Evolutionary conservation across 1,284 basidiomycete species (phyloP), one percentile per base, ranked within the genome.

Genomic region (Puccinia triticina): DNA sequence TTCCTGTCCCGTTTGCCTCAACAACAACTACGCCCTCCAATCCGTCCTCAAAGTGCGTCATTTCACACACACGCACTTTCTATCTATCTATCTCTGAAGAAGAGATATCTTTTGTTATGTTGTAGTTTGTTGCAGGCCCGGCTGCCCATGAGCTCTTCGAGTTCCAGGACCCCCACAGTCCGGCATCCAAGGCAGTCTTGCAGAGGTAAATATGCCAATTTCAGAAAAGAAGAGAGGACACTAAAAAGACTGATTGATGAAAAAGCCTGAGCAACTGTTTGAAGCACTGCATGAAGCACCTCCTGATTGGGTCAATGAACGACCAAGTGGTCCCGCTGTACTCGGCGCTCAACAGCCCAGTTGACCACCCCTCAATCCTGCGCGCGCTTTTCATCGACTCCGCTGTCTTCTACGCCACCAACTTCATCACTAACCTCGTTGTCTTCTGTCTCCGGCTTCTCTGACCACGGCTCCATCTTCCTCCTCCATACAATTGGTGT

Each of bases 71-170:
- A n/a, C n/a, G n/a, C n/a, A n/a, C 16, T 43, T 59, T n/a, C 23
- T 61, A 32, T 40, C 29, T 29, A 46, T 14, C 14, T 67, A 18
- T 23, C 43, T 46, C 16, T 26, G 4, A 40, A 11, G 37, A 29
- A 18, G 50, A 48, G 84, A 84, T n/a, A n/a, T n/a, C n/a, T n/a
- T 84, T 83, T 77, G 77, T 85, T 0, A 43, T 32, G 23, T 32
- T 85, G 10, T 86, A 95, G 91, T 98, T 96, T 87, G 94, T 98
- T 84, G 96, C 98, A 88, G 93, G 92, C 55, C 91, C 92, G 0
- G 95, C 95, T 16, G 95, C 95, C 1, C 90, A 92, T 78, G 96
- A 99, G 87, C 88, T 99, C 21, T 99, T 98, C 86, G 95, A 98
- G 85, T 98, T 97, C 87, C 96, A 98, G 90, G 93, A 89, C 61